Base-by-base conservation (phyloP, 352 stramenopile genomes). In the Phytophthora ohioensis region DNA sequence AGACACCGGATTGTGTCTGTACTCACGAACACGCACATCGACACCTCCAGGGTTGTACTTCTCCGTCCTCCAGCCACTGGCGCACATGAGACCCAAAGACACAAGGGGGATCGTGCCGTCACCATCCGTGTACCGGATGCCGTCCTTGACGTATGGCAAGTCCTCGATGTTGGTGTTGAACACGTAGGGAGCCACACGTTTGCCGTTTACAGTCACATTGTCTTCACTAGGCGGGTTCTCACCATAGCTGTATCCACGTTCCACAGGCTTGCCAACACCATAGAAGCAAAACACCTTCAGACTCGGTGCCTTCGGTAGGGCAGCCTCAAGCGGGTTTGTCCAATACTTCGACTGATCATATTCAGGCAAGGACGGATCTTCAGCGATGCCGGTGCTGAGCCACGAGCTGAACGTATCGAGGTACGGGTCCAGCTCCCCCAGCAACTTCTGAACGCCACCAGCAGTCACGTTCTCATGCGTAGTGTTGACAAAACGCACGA, bases 231-330 rank as follows among this genome's bases (percentile, higher is more conserved):
- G 63, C 2, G 76, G 69, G 57, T 91, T 94, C 10, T 57, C 59
- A 32, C 76, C 75, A 52, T 95, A 96, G 34, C 88, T 76, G 69
- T 97, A 97, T 59, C 83, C 85, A 39, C 90, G 87, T 63, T 96
- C 90, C 5, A 96, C 97, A 21, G 91, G 85, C 11, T 98, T 87
- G 54, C 94, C 93, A 13, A 97, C 82, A 48, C 97, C 97, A 79
- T 99, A 98, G 8, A 99, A 75, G 49, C 97, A 99, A 65, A 98
- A 98, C 15, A 98, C 80, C 59, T 97, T 98, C 67, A 99, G 81
- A 36, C 88, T 95, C 3, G 97, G 94, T 15, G 97, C 97, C 34
- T 89, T 71, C 5, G 97, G 97, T 11, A 99, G 78, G 36, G 88
- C 76, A 15, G 91, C 87, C 54, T 84, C 78, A 5, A 98, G 77